Base-by-base conservation (phyloP, 257 asterid genomes). In the Solanum pennellii region DNA sequence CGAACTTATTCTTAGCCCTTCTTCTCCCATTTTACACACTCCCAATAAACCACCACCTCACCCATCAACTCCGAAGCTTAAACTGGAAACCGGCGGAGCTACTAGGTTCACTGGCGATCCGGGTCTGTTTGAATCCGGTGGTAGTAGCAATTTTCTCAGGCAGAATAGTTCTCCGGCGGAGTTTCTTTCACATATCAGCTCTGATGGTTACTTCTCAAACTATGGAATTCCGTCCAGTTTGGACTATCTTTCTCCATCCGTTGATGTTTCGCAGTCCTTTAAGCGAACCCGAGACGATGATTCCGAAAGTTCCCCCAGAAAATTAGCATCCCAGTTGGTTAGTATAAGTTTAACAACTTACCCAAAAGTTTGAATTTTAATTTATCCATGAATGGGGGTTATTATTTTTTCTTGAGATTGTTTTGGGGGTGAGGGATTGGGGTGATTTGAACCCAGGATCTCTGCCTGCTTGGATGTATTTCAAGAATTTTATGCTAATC, bases 81-180 rank as follows among this genome's bases (percentile, higher is more conserved):
- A 49, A 69, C 76, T 71, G 74, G 39, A 44, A 72, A 56, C 68
- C n/a, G 56, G 69, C 39, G 87, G 84, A 77, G 72, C 89, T 86
- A 52, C 49, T 21, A 74, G 90, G 68, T 88, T 86, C 87, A 88
- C 91, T 65, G 88, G 90, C 82, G 98, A 96, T 92, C 94, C 93
- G 90, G 94, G 94, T 86, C 66, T 95, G 82, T 91, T 96, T 91
- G 98, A 94, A 69, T 86, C 97, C 42, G 89, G 69, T 16, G 71
- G 35, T 31, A 65, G 37, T 8, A 86, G 79, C 6, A 92, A 92
- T 89, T 92, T 94, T 86, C 93, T 95, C 29, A 89, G 99, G 90
- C 98, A 95, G 92, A 95, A 92, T 88, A 96, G 98, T 90, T 96
- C 99, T 3, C 99, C 99, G 39, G 97, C 99, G 21, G 99, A 95